phyloP scores from a whole-genome alignment of 129 eudicot genomes.

The Flaveria bidentis region DNA sequence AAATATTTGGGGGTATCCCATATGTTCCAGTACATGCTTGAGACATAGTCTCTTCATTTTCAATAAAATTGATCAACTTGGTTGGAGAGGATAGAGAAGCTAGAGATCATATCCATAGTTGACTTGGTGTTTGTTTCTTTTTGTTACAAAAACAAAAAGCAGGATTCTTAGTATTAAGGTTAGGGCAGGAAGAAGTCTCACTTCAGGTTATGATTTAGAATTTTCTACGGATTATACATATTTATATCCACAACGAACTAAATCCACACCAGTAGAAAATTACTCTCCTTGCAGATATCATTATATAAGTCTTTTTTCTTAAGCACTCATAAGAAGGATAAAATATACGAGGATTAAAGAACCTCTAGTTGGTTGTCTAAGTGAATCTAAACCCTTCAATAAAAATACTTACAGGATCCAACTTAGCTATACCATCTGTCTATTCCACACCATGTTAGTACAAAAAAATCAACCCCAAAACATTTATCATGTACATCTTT shows the following conservation, averaged over 20 bases:
- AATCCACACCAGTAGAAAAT: constrained; percentile 2
- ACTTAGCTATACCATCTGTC: background rate
- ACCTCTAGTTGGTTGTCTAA: background rate
- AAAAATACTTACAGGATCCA: background rate
- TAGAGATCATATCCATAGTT: too few species aligned
- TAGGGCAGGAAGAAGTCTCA: too few species aligned
- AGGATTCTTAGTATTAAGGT: too few species aligned
- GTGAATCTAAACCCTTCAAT: constrained; percentile 18
- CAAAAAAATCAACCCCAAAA: background rate
- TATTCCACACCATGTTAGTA: background rate
- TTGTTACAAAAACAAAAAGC: too few species aligned
- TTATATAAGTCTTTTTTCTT: background rate
- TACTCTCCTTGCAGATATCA: background rate
- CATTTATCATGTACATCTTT: background rate
- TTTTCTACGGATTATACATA: background rate
- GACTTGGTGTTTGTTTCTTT: too few species aligned
- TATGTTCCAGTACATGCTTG: too few species aligned
- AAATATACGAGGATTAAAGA: background rate
- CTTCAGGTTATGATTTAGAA: background rate
- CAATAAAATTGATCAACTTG: too few species aligned
- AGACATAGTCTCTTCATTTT: too few species aligned
- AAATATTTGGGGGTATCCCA: too few species aligned
- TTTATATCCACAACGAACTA: background rate
- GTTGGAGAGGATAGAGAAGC: too few species aligned
- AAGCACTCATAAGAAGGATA: constrained; percentile 5